Evolutionary conservation across 192 early-diverging fungal genomes (phyloP).

Genomic region (Gigaspora rosea): DNA sequence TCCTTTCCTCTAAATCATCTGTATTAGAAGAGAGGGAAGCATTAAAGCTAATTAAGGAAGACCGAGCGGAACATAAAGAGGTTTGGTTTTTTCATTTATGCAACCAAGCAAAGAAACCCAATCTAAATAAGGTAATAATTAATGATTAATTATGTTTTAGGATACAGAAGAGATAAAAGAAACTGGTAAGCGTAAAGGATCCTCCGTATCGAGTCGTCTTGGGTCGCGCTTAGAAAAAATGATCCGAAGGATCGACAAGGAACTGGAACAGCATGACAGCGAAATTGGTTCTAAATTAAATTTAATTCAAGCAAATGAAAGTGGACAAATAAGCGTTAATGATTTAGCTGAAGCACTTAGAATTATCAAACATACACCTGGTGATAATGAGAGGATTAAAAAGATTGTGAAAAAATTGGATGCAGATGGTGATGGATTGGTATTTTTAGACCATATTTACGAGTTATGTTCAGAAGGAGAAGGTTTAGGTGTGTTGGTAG

Average conservation of each 20-base stretch:
- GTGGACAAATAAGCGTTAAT: constrained; percentile 63
- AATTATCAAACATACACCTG: constrained; percentile 65
- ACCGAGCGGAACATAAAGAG: constrained; percentile 66
- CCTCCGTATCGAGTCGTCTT: constrained; percentile 60
- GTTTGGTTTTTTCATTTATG: not conserved
- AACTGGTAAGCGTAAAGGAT: constrained; percentile 51
- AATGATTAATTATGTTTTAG: constrained; percentile 30
- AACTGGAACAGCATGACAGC: constrained; percentile 64
- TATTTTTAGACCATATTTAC: constrained; percentile 62
- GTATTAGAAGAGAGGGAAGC: constrained; percentile 64
- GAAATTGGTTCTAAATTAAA: constrained; percentile 68
- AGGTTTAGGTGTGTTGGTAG: constrained; percentile 61
- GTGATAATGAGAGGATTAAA: constrained; percentile 67
- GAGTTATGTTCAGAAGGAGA: constrained; percentile 63
- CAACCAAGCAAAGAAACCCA: not conserved
- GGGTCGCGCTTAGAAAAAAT: constrained; percentile 77
- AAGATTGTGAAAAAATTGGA: constrained; percentile 76
- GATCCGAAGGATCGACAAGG: constrained; percentile 72
- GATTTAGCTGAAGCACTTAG: constrained; percentile 71
- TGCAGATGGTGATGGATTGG: constrained; percentile 68
- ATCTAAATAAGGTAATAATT: not conserved
- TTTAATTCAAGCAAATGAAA: constrained; percentile 64
- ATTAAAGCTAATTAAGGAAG: constrained; percentile 60
- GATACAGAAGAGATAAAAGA: constrained; percentile 59
- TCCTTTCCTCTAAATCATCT: constrained; percentile 57